phyloP scores from a whole-genome alignment of 768 basidiomycete species.

The Porphyrellus cyaneotinctus region DNA sequence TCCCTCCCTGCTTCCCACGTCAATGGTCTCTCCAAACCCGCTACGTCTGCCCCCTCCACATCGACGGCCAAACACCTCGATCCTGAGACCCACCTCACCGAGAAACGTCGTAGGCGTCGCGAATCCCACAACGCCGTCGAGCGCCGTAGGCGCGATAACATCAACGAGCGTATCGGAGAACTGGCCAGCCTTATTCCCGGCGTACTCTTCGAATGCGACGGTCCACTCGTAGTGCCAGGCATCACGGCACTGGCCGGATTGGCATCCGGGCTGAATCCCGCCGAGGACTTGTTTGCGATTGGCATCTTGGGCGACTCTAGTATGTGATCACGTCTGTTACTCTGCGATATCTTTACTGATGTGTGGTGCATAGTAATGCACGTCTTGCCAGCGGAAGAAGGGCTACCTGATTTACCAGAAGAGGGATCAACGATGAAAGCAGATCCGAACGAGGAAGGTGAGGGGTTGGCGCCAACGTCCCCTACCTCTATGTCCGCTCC shows the following conservation, averaged over 20 bases:
- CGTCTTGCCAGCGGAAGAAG: conserved; percentile 22
- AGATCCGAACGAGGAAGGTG: conserved; percentile 30
- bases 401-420: conserved; percentile 29
- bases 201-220: conserved; percentile 65
- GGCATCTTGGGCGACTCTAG: conserved; percentile 21
- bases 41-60: not conserved
- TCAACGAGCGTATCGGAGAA: conserved; percentile 93
- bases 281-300: conserved; percentile 22
- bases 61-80: conserved; percentile 11
- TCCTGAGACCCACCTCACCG: conserved; percentile 49
- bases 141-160: conserved; percentile 81
- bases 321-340: conserved; percentile 2
- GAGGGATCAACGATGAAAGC: conserved; percentile 24
- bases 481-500: conserved; percentile 18
- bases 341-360: not conserved
- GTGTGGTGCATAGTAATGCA: conserved; percentile 18
- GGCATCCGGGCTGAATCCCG: conserved; percentile 8
- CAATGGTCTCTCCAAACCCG: conserved; percentile 13
- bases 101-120: conserved; percentile 75
- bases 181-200: conserved; percentile 87
- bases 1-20: conserved; percentile 15
- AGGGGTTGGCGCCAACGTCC: conserved; percentile 18
- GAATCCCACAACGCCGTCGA: conserved; percentile 95
- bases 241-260: conserved; percentile 9
- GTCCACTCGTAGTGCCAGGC: conserved; percentile 19